These are phyloP conservation scores for Eucalyptus camaldulensis DNA, from an alignment of 345 rosid species.

Conservation along the genomic window DNA sequence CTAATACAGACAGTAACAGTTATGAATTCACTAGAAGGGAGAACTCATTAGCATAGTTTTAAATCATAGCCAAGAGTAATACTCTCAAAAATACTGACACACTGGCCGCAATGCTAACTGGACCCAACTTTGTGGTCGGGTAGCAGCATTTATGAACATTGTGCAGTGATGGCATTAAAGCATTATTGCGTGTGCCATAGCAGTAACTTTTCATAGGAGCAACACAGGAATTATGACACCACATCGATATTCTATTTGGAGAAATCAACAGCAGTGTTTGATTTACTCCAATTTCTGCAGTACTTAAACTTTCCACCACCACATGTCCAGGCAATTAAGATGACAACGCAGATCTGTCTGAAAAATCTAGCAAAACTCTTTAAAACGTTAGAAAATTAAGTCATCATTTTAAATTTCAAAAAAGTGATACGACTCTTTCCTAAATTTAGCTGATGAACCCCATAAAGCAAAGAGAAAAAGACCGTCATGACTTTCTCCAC, in stretches of 20 bases:
- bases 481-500: neutral
- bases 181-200: neutral
- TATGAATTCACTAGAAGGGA: too few species aligned
- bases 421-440: neutral
- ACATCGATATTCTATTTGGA: neutral
- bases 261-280: neutral
- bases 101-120: neutral
- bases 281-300: neutral
- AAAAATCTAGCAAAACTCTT: neutral
- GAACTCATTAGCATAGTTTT: too few species aligned
- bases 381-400: neutral
- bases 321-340: neutral
- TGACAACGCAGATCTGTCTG: neutral
- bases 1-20: too few species aligned
- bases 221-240: neutral
- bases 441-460: neutral
- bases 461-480: neutral
- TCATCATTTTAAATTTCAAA: neutral
- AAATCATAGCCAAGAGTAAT: too few species aligned
- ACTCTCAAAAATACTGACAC: neutral
- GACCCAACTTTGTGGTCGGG: neutral
- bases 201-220: neutral
- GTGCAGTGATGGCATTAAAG: neutral
- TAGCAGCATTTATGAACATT: neutral
- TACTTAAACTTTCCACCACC: neutral